phyloP scores from a whole-genome alignment of 2,329 filamentous ascomycete genomes.

The Exophiala alcalophila region DNA sequence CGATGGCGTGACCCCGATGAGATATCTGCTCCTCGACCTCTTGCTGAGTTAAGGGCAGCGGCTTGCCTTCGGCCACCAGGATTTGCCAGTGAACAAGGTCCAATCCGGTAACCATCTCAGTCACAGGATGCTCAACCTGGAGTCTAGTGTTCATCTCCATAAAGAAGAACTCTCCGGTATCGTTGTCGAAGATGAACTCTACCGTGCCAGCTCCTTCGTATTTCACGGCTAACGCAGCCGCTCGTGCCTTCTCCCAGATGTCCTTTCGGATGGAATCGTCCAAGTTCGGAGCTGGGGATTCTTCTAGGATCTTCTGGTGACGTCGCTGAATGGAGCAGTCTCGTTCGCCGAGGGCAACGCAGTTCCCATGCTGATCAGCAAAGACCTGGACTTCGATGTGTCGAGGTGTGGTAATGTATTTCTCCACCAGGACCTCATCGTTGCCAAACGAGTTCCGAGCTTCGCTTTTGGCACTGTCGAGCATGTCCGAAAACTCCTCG shows the following conservation, averaged over 20 bases:
- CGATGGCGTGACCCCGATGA: slow-evolving; percentile 77
- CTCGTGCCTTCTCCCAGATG: slow-evolving; percentile 62
- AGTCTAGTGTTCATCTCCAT: slow-evolving; percentile 77
- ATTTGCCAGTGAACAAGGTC: slow-evolving; percentile 96
- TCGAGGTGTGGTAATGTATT: slow-evolving; percentile 64
- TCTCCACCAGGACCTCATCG: slow-evolving; percentile 65
- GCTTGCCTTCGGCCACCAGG: slow-evolving; percentile 71
- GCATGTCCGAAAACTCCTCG: slow-evolving; percentile 58
- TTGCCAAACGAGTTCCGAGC: slow-evolving; percentile 63
- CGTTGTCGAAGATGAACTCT: slow-evolving; percentile 68
- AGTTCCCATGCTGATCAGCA: slow-evolving; percentile 63
- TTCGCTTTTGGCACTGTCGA: slow-evolving; percentile 63
- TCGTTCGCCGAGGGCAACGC: slow-evolving; percentile 61
- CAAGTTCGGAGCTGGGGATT: slow-evolving; percentile 63
- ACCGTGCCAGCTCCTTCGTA: slow-evolving; percentile 67
- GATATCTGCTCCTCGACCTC: slow-evolving; percentile 68
- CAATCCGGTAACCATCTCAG: slow-evolving; percentile 70
- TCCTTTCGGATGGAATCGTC: slow-evolving; percentile 59
- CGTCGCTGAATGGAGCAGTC: slow-evolving; percentile 65
- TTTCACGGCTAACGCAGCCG: slow-evolving; percentile 60
- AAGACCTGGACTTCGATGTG: slow-evolving; percentile 68
- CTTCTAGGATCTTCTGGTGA: slow-evolving; percentile 66
- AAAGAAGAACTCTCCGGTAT: slow-evolving; percentile 64
- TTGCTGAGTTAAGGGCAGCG: slow-evolving; percentile 63
- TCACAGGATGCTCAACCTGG: slow-evolving; percentile 96